These are phyloP conservation scores for Dictyostelium purpureum DNA, from an alignment of 78 protist genomes.

Conservation along the genomic window DNA sequence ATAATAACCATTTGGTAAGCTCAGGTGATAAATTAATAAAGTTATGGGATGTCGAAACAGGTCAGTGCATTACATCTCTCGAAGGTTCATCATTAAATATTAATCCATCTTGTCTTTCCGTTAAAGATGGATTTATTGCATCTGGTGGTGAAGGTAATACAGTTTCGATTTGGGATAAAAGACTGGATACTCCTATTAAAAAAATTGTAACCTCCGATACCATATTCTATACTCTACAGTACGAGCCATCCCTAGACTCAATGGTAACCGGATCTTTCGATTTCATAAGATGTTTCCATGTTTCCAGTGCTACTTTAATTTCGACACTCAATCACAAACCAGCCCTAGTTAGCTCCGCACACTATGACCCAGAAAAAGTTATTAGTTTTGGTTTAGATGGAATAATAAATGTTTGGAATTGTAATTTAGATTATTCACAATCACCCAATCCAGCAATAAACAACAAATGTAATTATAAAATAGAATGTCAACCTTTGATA, in stretches of 20 bases:
- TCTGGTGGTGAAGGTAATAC: not conserved
- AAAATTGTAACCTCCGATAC: not conserved
- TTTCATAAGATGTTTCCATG: not conserved
- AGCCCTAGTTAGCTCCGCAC: slow-evolving; percentile 1
- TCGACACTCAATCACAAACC: not conserved
- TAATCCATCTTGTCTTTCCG: slow-evolving; percentile 1
- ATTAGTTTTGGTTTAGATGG: slow-evolving; percentile 13
- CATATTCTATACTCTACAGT: slow-evolving; percentile 4
- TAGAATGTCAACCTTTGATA: slow-evolving; percentile 14
- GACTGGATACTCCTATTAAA: not conserved
- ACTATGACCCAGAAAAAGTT: not conserved
- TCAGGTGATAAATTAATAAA: not conserved
- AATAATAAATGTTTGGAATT: slow-evolving; percentile 38
- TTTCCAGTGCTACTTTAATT: not conserved
- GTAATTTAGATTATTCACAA: not conserved
- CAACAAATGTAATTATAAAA: not conserved
- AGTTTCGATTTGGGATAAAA: slow-evolving; percentile 29
- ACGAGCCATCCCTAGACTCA: slow-evolving; percentile 15
- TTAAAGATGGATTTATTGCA: slow-evolving; percentile 10
- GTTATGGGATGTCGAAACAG: slow-evolving; percentile 35
- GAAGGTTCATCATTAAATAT: not conserved
- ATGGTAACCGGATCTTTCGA: slow-evolving; percentile 24
- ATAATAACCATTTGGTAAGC: not conserved
- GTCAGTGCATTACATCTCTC: not conserved
- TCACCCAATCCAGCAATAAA: not conserved